Conservation (phyloP, 305 asterid species). For the Solanum hybrid region DNA sequence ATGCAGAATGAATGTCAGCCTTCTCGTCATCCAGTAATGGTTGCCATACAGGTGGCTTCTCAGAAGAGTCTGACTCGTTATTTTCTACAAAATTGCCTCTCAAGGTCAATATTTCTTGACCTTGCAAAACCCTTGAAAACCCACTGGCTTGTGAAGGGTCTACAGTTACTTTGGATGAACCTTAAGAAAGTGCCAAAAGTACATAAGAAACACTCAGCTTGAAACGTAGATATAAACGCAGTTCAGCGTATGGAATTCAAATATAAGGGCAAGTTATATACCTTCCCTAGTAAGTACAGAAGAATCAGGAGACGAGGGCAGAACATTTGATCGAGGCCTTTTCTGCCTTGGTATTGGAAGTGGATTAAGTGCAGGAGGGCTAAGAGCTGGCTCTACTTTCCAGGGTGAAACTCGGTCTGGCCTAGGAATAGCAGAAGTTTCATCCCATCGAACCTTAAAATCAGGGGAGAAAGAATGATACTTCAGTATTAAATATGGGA, state of each 20-base stretch:
- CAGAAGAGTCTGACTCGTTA: constrained; percentile 57
- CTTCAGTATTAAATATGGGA: neutral
- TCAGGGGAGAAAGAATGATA: neutral
- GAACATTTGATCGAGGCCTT: constrained; percentile 58
- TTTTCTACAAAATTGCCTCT: constrained; percentile 47
- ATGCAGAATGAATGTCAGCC: constrained; percentile 33
- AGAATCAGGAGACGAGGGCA: constrained; percentile 69
- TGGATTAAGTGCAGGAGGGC: constrained; percentile 68
- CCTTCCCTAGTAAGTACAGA: constrained; percentile 86
- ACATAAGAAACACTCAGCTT: constrained; percentile 4
- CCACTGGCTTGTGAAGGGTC: constrained; percentile 68
- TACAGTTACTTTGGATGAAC: constrained; percentile 43
- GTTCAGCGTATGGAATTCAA: neutral
- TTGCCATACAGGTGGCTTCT: constrained; percentile 45
- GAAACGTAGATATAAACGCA: neutral
- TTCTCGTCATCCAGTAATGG: constrained; percentile 49
- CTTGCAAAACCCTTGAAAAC: constrained; percentile 77
- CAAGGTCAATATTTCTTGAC: constrained; percentile 76
- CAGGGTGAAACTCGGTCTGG: constrained; percentile 94
- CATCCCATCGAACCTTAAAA: constrained; percentile 84
- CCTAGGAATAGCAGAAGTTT: constrained; percentile 55
- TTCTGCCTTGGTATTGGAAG: constrained; percentile 61
- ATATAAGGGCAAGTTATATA: constrained; percentile 8
- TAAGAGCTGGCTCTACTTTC: constrained; percentile 76
- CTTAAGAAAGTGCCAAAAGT: constrained; percentile 21